A percentile compares a stretch with the other conserved stretches of the same genome.
phyloP scores from a whole-genome alignment of 1,284 basidiomycete species.

The Melampsora larici-populina region DNA sequence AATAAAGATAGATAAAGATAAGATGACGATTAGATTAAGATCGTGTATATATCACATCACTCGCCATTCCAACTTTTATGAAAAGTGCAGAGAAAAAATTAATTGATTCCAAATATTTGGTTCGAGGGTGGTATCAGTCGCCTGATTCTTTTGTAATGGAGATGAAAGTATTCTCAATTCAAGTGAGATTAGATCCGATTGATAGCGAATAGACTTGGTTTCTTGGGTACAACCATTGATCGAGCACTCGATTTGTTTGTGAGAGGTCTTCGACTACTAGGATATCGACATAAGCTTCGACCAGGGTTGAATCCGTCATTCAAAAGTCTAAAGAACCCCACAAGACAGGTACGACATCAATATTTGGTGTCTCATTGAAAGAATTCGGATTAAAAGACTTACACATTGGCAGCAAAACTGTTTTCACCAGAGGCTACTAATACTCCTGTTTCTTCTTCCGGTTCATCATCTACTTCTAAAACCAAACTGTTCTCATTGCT shows the following conservation, averaged over 20 bases:
- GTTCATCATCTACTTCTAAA: background rate
- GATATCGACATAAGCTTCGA: background rate
- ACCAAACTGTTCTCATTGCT: background rate
- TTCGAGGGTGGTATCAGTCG: too few species aligned
- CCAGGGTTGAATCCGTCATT: background rate
- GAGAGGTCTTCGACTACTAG: background rate
- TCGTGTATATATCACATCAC: too few species aligned
- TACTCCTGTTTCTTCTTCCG: conserved; percentile 8
- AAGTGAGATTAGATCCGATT: background rate
- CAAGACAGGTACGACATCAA: background rate
- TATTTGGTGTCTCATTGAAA: background rate
- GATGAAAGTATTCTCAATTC: too few species aligned
- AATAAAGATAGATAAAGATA: too few species aligned
- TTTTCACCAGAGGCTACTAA: background rate
- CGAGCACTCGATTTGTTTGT: background rate
- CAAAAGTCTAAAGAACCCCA: background rate
- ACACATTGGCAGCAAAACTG: background rate
- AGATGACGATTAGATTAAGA: too few species aligned
- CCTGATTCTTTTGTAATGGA: too few species aligned
- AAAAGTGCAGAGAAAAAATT: too few species aligned
- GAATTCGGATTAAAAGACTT: background rate
- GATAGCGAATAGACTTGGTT: background rate
- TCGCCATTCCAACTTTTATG: too few species aligned
- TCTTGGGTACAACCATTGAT: background rate
- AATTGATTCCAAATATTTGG: too few species aligned